These are phyloP conservation scores for Albifimbria verrucaria DNA, from an alignment of 2,329 filamentous ascomycete genomes.

Conservation along the genomic window DNA sequence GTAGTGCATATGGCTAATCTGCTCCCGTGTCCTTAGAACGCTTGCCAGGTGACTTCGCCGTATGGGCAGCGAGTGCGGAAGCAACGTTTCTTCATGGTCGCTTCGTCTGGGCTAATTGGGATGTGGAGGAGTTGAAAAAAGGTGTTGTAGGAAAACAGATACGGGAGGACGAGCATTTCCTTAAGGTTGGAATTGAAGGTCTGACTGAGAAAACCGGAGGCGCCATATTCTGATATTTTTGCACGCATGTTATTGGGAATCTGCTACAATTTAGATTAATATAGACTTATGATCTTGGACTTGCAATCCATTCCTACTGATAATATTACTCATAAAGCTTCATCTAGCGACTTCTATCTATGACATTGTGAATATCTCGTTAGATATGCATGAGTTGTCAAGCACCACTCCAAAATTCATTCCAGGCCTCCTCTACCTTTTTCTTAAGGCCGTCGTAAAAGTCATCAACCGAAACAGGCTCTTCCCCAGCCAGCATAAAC, in stretches of 20 bases:
- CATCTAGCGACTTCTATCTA: no score
- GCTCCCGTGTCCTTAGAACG: not conserved
- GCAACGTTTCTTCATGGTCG: conserved; percentile 34
- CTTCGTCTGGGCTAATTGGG: conserved; percentile 35
- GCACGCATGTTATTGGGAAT: no score
- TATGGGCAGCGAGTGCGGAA: conserved; percentile 34
- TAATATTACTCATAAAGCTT: no score
- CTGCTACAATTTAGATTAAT: no score
- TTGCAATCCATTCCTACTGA: no score
- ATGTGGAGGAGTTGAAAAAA: conserved; percentile 32
- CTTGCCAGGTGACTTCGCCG: conserved; percentile 19
- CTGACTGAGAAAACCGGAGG: not conserved
- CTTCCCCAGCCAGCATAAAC: conserved; percentile 13
- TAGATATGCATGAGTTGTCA: no score
- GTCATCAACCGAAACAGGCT: conserved; percentile 11
- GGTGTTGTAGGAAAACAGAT: not conserved
- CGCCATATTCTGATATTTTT: not conserved
- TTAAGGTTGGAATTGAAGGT: not conserved
- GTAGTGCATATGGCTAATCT: not conserved
- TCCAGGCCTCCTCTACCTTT: conserved; percentile 13
- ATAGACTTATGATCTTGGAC: no score
- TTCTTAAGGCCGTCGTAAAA: conserved; percentile 12
- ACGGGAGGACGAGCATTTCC: not conserved
- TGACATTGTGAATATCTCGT: no score
- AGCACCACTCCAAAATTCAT: conserved; percentile 10